Base-by-base conservation (phyloP, 2,329 filamentous ascomycete species). In the Penicillium sp. region DNA sequence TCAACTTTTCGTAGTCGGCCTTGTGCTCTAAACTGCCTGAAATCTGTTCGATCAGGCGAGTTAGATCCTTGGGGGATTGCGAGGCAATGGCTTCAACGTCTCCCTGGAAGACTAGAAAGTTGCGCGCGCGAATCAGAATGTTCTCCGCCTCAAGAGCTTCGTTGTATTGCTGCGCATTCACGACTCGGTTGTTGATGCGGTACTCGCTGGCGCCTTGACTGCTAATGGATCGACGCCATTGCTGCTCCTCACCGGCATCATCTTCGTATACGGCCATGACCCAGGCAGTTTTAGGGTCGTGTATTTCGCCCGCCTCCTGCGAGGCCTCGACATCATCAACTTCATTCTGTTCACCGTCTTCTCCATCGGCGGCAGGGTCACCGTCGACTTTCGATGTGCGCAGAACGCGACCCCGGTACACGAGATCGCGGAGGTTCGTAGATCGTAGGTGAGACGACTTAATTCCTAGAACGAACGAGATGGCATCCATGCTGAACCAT, bases 181-280 rank as follows among this genome's bases (percentile, higher is more conserved):
- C 92, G 25, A 84, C 72, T 34, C 84, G 83, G 52, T 94, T 88
- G 68, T 98, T 96, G 73, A 98, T 95, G 44, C 90, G 83, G 65
- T 96, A 98, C 66, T 96, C 90, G 71, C 89, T 95, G 17, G 82
- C 80, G 31, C 92, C 92, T 45, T 81, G 76, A 52, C 76, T 86
- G 3, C 89, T 96, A 62, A 98, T 98, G 50, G 81, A 83, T 45
- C 92, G 85, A 69, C 95, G 95, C 92, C 92, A 98, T 51, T 82
- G 81, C 60, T 95, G 89, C 64, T 94, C 87, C 56, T 95, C 86
- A 31, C 88, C 90, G 2, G 88, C 88, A 61, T 98, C 92, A 59
- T 98, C 92, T 61, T 95, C 89, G 64, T 96, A 98, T 11, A 98
- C 90, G 18, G 92, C 92, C 88, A 95, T 96, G 10, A 98, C 93